phyloP scores from a whole-genome alignment of 352 stramenopile species.

The Phytopythium vexans region DNA sequence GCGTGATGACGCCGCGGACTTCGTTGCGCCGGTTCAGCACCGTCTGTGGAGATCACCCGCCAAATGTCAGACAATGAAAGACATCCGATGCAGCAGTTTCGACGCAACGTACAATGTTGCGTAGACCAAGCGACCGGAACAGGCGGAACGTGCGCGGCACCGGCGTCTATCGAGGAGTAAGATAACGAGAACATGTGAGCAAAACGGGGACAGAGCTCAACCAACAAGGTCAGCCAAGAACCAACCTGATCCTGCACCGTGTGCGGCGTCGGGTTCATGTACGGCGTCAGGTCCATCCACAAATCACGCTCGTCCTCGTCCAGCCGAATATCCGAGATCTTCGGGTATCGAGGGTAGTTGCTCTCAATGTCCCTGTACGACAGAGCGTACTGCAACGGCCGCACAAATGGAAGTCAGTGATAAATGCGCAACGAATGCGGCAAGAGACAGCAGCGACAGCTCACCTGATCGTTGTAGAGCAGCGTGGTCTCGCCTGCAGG shows the following conservation, averaged over 20 bases:
- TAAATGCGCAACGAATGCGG: neutral
- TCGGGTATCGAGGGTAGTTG: constrained; percentile 81
- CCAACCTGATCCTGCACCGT: constrained; percentile 88
- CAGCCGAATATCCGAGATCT: constrained; percentile 84
- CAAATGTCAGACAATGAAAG: neutral
- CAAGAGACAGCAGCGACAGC: neutral
- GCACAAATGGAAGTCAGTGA: neutral
- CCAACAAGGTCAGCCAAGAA: neutral
- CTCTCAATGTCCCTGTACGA: constrained; percentile 84
- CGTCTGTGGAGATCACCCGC: constrained; percentile 19
- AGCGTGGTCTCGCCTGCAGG: constrained; percentile 75
- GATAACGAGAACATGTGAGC: neutral
- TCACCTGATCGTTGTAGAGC: constrained; percentile 78
- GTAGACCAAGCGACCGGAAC: constrained; percentile 96
- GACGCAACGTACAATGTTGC: constrained; percentile 80
- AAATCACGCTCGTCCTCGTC: constrained; percentile 87
- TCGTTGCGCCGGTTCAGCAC: constrained; percentile 90
- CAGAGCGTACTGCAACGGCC: constrained; percentile 46
- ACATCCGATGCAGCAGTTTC: neutral
- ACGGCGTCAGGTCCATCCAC: constrained; percentile 95
- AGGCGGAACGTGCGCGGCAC: constrained; percentile 95
- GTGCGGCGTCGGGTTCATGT: constrained; percentile 96
- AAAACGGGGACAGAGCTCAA: neutral
- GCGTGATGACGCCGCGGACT: constrained; percentile 85
- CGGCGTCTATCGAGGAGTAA: constrained; percentile 39